Base-by-base conservation (phyloP, 2,329 filamentous ascomycete genomes). In the Epichloe scottii region DNA sequence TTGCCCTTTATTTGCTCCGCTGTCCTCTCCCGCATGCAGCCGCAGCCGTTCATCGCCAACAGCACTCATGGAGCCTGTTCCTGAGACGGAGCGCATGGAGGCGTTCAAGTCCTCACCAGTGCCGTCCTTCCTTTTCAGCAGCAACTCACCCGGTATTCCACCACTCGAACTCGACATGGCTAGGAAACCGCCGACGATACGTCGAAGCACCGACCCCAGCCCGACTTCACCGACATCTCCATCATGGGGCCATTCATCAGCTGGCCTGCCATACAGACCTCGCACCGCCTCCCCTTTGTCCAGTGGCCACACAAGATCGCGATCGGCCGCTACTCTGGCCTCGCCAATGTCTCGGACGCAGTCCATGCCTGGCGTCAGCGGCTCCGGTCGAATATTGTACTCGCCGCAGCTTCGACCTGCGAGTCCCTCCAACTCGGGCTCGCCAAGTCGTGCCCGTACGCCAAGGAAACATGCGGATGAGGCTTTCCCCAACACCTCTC, bases 71-170 rank as follows among this genome's bases (percentile, higher is more conserved):
- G 81, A 84, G 66, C 78, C 80, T 53, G 81, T 84, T 60, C 81
- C 81, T 57, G 81, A 84, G 70, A 81, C 80, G 47, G 78, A 84
- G 71, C 74, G 79, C 56, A 79, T 84, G 75, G 79, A 83, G 71
- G 78, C 79, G 63, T 84, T 84, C 62, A 76, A 73, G 55, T 68
- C 78, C 50, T 75, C 77, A 49, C 78, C 78, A 57, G 68, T 81
- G 38, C 76, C 78, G 39, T 72, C 69, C 4, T n/a, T 46, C 33
- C 65, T 81, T 53, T 65, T 78, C 23, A 73, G 72, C 51, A 69
- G 66, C 53, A 55, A 38, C 40, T 50, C 43, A 47, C 51, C 51
- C 37, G 58, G 68, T 45, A 56, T 63, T 44, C 62, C 70, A 38
- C 62, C 69, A 8, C 58, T 68, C 54, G 71, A 75, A 54, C 56